These are phyloP conservation scores for Melanopsichium pennsylvanicum DNA, from an alignment of 1,284 basidiomycete species.

Conservation along the genomic window DNA sequence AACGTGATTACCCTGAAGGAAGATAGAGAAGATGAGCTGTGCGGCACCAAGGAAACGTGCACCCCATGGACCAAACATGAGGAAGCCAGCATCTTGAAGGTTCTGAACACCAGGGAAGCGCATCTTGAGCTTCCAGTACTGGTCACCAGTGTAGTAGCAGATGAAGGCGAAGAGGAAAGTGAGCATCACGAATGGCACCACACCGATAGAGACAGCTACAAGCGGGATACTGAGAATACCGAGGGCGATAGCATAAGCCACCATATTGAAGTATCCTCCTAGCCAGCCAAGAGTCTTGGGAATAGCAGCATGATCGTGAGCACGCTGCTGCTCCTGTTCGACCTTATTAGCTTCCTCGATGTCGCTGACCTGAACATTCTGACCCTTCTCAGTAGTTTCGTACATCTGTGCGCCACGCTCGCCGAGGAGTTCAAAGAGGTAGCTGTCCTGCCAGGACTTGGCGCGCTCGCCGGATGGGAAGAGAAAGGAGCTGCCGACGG, in stretches of 20 bases:
- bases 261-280: slow-evolving; percentile 55
- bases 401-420: slow-evolving; percentile 31
- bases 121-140: slow-evolving; percentile 54
- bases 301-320: slow-evolving; percentile 34
- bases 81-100: slow-evolving; percentile 55
- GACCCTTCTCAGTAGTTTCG: slow-evolving; percentile 33
- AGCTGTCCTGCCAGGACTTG: slow-evolving; percentile 46
- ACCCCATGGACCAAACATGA: slow-evolving; percentile 53
- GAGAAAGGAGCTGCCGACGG: slow-evolving; percentile 38
- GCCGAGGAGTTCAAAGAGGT: slow-evolving; percentile 42
- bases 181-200: slow-evolving; percentile 54
- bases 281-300: slow-evolving; percentile 53
- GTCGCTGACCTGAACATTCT: slow-evolving; percentile 40
- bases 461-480: slow-evolving; percentile 44
- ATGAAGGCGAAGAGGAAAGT: slow-evolving; percentile 47
- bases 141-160: slow-evolving; percentile 49
- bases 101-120: slow-evolving; percentile 56
- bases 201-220: slow-evolving; percentile 52
- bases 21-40: slow-evolving; percentile 52
- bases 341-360: slow-evolving; percentile 35
- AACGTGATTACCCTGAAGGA: slow-evolving; percentile 55
- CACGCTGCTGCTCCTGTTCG: slow-evolving; percentile 12
- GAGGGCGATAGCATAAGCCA: slow-evolving; percentile 56
- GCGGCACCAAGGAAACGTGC: slow-evolving; percentile 31
- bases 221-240: slow-evolving; percentile 56